phyloP scores from a whole-genome alignment of 106 monocot genomes.

The Narthecium ossifragum region DNA sequence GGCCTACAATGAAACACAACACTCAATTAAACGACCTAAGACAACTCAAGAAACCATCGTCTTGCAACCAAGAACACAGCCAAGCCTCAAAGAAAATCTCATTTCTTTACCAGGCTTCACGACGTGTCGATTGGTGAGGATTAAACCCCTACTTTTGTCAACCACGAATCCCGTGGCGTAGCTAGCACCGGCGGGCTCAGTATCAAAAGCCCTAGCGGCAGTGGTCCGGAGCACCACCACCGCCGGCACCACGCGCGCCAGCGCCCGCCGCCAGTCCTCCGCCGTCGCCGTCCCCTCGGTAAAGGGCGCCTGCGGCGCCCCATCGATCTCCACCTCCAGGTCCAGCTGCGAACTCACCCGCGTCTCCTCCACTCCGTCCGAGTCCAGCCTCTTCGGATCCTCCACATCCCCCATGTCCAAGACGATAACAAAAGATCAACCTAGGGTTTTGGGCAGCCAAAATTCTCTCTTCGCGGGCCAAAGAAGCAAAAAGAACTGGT shows the following conservation, averaged over 20 bases:
- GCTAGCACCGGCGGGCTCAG: conserved; percentile 83
- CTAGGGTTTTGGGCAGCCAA: too few species aligned
- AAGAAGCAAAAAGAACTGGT: too few species aligned
- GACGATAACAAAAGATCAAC: too few species aligned
- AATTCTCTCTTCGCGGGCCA: too few species aligned
- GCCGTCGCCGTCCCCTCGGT: conserved; percentile 59
- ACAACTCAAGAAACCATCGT: neutral
- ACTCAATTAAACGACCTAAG: neutral
- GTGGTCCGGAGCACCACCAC: conserved; percentile 91
- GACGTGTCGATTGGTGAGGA: conserved; percentile 94
- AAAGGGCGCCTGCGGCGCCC: conserved; percentile 1
- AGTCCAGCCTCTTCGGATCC: conserved; percentile 20
- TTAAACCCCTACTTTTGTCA: conserved; percentile 64
- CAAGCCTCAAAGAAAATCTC: neutral
- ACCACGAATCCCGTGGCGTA: conserved; percentile 92
- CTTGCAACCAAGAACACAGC: neutral
- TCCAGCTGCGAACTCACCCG: conserved; percentile 30
- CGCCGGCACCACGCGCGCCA: conserved; percentile 72
- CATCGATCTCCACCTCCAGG: conserved; percentile 55
- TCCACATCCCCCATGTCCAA: conserved; percentile 17
- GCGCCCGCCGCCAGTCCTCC: conserved; percentile 87
- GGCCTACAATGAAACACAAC: conserved; percentile 34
- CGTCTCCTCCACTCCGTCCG: conserved; percentile 27
- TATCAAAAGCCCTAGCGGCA: conserved; percentile 75
- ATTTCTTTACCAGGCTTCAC: conserved; percentile 66